Base-by-base conservation (phyloP, 1,139 yeast genomes). In the Saccharomyces hybrid region DNA sequence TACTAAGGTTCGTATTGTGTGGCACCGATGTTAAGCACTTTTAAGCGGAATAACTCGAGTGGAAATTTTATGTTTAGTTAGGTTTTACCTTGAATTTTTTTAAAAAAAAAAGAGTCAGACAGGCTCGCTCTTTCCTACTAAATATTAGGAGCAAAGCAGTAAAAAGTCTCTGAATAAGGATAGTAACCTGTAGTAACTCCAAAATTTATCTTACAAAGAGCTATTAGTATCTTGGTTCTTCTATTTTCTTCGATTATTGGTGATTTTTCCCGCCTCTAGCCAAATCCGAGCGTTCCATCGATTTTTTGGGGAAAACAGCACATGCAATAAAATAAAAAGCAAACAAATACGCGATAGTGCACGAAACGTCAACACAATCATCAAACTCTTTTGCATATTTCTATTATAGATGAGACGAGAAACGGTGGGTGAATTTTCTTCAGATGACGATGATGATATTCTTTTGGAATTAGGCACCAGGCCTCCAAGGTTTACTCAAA, bases 401-500 rank as follows among this genome's bases (percentile, higher is more conserved):
- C 16, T 16, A 11, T 23, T 20, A 16, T 31, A 11, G 38, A 38
- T 38, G 44, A 16, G 11, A n/a, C 25, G 4, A 16, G 44, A 20
- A 16, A 11, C 13, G 8, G 16, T 25, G 11, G 13, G n/a, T 16
- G 44, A 38, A 20, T 38, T 38, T 9, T 8, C 44, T 11, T 55
- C 55, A 5, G 64, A 61, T 44, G 66, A 60, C 20, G 68, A 61
- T 16, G 69, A 67, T 48, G 70, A 62, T 20, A 56, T 67, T 38
- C 57, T 66, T 7, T 49, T 64, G 28, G 63, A 67, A 44, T 55
- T 68, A 14, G 64, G 61, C 11, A 57, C 57, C 2, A 61, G 61
- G 32, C 69, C 69, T 2, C 64, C 66, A n/a, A 62, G 59, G 53
- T 38, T 38, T 25, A 38, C 44, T 25, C 44, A 38, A 3, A 25